Percentiles rank a stretch among this genome's conserved stretches.
phyloP scores from a whole-genome alignment of 495 filamentous ascomycete genomes.

The Durotheca rogersii region DNA sequence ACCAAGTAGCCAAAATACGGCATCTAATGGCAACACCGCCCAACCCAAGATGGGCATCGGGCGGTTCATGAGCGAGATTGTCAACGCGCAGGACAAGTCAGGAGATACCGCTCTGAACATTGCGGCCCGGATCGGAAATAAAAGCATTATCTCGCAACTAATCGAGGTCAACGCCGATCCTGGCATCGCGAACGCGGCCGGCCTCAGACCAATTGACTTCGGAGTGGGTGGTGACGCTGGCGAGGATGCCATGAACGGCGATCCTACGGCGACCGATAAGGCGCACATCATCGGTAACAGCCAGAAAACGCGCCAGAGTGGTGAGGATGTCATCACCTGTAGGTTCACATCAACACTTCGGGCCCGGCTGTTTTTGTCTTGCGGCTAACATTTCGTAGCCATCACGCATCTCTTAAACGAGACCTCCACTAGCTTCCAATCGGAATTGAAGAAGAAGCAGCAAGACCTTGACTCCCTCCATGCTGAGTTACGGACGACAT shows the following conservation, averaged over 20 bases:
- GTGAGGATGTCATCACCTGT: conserved; percentile 71
- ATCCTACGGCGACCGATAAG: conserved; percentile 26
- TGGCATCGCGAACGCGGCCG: conserved; percentile 82
- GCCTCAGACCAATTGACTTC: conserved; percentile 84
- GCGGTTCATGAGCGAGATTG: conserved; percentile 92
- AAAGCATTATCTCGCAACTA: conserved; percentile 87
- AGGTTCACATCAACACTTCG: too few relatives aligned
- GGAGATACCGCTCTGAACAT: conserved; percentile 95
- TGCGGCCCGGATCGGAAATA: conserved; percentile 85
- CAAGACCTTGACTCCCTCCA: conserved; percentile 76
- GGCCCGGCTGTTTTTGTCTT: too few relatives aligned
- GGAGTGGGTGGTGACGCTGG: conserved; percentile 68
- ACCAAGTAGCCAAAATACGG: conserved; percentile 56
- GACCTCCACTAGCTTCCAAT: conserved; percentile 70
- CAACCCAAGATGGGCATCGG: conserved; percentile 74
- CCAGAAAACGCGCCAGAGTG: conserved; percentile 57
- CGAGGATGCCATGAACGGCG: conserved; percentile 49
- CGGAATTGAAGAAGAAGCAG: conserved; percentile 78
- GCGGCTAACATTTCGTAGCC: conserved; percentile 46
- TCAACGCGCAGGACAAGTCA: conserved; percentile 86
- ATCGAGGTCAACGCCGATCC: conserved; percentile 91
- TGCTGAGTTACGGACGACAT: conserved; percentile 71
- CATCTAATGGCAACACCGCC: conserved; percentile 30
- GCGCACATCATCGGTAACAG: conserved; percentile 37
- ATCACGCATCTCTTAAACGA: conserved; percentile 71